Base-by-base conservation (phyloP, 345 rosid genomes). In the Gynandropsis gynandra region DNA sequence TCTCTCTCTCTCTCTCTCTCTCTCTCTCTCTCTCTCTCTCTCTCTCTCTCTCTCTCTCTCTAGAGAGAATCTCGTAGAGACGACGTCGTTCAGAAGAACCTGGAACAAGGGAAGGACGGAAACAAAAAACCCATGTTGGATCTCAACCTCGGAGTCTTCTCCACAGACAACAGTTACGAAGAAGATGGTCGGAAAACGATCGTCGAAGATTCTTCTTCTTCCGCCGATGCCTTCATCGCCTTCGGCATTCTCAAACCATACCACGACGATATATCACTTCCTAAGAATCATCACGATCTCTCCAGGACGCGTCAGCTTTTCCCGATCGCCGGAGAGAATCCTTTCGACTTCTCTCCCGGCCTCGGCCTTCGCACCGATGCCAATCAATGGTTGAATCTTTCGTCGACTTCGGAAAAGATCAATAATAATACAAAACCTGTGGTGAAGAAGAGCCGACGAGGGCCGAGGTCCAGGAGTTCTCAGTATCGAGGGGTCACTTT, bases 401-500 rank as follows among this genome's bases (percentile, higher is more conserved):
- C 41, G 9, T 54, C 54, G 11, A 24, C 49, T 5, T 34, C 41
- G 50, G 66, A 55, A 61, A 44, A 45, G 71, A 52, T 56, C 21
- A 21, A 41, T 8, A 77, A 64, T 54, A 66, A 59, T 43, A 59
- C 38, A 42, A 47, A 44, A 1, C 45, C 48, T 35, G 11, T 48
- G 39, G 58, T 50, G 17, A 67, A 67, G 62, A 71, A 67, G 64
- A 74, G 95, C 56, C 69, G 99, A 58, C 76, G 99, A 49, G 99
- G 99, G 1, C 99, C 99, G 10, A 70, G 97, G 70, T 93, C 99
- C 0, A 63, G 86, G 17, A 93, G 99, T 81, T 93, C 97, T 9
- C 97, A 93, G 62, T 93, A 83, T 62, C 76, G 99, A 14, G 99
- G 99, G 4, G 97, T 88, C 56, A 93, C 99, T 40, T 93, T 88